These are phyloP conservation scores for Hymenoscyphus fraxineus DNA, from an alignment of 2,329 filamentous ascomycete species.

Conservation along the genomic window DNA sequence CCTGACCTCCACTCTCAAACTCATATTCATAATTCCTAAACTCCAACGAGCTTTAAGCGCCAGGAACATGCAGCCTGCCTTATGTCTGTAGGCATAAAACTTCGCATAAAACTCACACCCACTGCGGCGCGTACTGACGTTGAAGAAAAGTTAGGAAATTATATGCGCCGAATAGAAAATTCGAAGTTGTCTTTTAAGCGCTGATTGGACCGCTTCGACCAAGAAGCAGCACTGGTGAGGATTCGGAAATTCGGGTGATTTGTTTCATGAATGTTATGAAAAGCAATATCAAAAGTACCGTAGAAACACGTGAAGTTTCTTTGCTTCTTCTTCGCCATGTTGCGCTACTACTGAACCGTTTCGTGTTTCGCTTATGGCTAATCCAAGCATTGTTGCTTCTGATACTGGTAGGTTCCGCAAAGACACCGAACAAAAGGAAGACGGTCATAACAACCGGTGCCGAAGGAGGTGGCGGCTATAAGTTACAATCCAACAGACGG, in stretches of 20 bases:
- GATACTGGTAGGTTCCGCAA: conserved; percentile 1
- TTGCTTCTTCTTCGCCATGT: conserved; percentile 3
- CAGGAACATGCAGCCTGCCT: conserved; percentile 27
- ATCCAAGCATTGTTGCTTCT: conserved; percentile 1
- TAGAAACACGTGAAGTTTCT: conserved; percentile 6
- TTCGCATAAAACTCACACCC: conserved; percentile 25
- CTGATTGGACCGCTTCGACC: conserved; percentile 18
- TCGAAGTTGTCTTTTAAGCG: conserved; percentile 13
- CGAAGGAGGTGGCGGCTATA: conserved; percentile 1
- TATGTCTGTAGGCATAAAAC: conserved; percentile 14
- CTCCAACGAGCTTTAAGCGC: conserved; percentile 22
- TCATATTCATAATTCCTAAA: conserved; percentile 3
- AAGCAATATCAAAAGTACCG: conserved; percentile 5
- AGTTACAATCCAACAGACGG: background rate
- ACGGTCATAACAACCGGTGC: background rate
- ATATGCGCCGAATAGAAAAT: conserved; percentile 24
- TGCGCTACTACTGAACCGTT: conserved; percentile 4
- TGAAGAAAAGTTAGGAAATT: conserved; percentile 5
- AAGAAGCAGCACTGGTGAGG: background rate
- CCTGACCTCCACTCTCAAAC: background rate
- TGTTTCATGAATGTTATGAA: conserved; percentile 5
- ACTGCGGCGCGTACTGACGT: conserved; percentile 21
- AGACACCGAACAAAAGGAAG: conserved; percentile 1
- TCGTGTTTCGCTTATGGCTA: conserved; percentile 9
- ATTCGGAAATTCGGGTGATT: conserved; percentile 11